These are phyloP conservation scores for Wickerhamia fluorescens DNA, from an alignment of 805 yeast genomes.

Conservation along the genomic window DNA sequence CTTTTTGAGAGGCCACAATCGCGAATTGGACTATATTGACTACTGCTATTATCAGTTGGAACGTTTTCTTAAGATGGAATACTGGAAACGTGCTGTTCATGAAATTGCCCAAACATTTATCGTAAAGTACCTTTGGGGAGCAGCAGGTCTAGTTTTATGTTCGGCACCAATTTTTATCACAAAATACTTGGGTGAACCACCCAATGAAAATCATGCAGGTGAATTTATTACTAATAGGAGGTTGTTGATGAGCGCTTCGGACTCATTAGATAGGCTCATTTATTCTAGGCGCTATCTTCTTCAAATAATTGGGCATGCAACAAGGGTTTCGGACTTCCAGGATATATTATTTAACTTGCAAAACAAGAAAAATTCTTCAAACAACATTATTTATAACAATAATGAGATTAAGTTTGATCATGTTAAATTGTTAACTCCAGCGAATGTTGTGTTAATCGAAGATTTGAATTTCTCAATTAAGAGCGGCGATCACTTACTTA, in stretches of 20 bases:
- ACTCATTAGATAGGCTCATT: conserved; percentile 80
- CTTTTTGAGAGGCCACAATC: conserved; percentile 67
- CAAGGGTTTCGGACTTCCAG: conserved; percentile 66
- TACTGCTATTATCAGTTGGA: conserved; percentile 75
- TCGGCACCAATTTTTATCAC: conserved; percentile 79
- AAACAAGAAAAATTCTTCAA: conserved; percentile 6
- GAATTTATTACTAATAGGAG: conserved; percentile 86
- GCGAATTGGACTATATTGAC: conserved; percentile 74
- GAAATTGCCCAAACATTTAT: conserved; percentile 82
- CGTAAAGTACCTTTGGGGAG: conserved; percentile 93
- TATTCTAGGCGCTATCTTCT: conserved; percentile 79
- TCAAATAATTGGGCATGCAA: conserved; percentile 75
- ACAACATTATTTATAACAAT: conserved; percentile 23
- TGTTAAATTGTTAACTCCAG: conserved; percentile 83
- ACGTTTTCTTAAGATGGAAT: conserved; percentile 66
- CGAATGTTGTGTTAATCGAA: conserved; percentile 63
- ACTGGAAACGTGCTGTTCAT: conserved; percentile 69
- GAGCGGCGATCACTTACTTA: conserved; percentile 77
- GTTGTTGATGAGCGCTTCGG: conserved; percentile 74
- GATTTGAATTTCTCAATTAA: conserved; percentile 64
- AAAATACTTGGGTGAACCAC: conserved; percentile 41
- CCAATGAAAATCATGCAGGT: conserved; percentile 52
- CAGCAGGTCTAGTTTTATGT: conserved; percentile 82
- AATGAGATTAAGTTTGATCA: conserved; percentile 64
- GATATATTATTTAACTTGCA: conserved; percentile 44